These are phyloP conservation scores for Phlyctochytrium bullatum DNA, from an alignment of 192 early-diverging fungal species.

Conservation along the genomic window DNA sequence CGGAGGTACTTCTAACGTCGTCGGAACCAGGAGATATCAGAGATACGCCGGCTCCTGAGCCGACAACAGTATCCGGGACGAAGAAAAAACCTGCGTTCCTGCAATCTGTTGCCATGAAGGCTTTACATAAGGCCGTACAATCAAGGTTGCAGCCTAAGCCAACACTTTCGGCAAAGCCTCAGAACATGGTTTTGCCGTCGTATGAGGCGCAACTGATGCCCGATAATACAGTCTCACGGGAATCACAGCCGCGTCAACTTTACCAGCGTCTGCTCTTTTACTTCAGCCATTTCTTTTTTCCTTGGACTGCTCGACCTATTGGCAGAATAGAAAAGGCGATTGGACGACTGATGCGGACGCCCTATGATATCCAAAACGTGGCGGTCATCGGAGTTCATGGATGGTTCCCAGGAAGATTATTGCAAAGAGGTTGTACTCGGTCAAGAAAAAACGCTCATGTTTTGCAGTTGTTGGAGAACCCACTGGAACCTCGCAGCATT, in stretches of 20 bases:
- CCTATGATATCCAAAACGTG: conserved; percentile 51
- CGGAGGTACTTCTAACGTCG: too few relatives aligned
- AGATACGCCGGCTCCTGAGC: background rate
- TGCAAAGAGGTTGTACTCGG: conserved; percentile 22
- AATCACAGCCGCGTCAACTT: conserved; percentile 14
- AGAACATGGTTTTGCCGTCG: conserved; percentile 35
- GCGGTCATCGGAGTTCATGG: conserved; percentile 67
- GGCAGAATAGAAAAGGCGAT: conserved; percentile 8
- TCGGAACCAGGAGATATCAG: too few relatives aligned
- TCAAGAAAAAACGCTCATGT: conserved; percentile 37
- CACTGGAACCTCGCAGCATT: conserved; percentile 85
- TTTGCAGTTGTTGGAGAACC: conserved; percentile 84
- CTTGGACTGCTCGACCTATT: conserved; percentile 4
- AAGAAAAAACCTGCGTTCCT: background rate
- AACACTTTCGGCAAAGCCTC: background rate
- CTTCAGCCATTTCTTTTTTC: background rate
- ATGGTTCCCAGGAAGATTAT: conserved; percentile 68
- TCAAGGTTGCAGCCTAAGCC: background rate
- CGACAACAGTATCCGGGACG: background rate
- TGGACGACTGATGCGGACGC: conserved; percentile 26
- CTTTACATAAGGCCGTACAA: background rate
- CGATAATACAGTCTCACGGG: conserved; percentile 33
- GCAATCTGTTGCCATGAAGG: background rate
- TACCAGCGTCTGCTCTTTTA: conserved; percentile 17
- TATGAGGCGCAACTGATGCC: conserved; percentile 30